Percentiles rank a stretch among this genome's conserved stretches.
phyloP scores from a whole-genome alignment of 257 asterid genomes.

The Datura wrightii region DNA sequence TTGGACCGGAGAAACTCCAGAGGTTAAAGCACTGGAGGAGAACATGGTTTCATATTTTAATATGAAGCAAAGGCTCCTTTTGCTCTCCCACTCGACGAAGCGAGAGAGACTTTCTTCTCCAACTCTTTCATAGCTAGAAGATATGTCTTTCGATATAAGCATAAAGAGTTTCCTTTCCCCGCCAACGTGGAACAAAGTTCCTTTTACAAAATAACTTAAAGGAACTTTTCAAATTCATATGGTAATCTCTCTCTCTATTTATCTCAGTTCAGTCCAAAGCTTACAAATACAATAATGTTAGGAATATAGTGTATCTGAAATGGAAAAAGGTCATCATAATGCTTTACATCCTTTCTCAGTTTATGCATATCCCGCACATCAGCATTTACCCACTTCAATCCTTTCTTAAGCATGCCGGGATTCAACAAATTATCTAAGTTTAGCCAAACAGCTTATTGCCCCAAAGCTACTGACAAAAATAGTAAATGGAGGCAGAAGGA shows the following conservation, averaged over 20 bases:
- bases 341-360: background rate
- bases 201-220: no score
- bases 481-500: background rate
- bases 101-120: no score
- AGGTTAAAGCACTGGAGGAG: conserved; percentile 78
- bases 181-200: no score
- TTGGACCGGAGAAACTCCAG: conserved; percentile 76
- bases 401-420: background rate
- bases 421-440: background rate
- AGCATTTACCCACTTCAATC: background rate
- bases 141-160: no score
- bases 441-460: background rate
- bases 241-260: conserved; percentile 46
- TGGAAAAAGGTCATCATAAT: background rate
- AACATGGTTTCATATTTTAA: conserved; percentile 81
- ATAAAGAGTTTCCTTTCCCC: no score
- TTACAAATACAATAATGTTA: background rate
- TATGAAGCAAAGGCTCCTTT: conserved; percentile 75
- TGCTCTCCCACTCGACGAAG: conserved; percentile 70
- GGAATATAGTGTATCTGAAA: background rate
- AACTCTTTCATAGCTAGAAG: no score
- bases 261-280: background rate
- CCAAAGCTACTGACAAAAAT: background rate
- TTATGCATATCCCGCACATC: background rate
- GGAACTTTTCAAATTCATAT: conserved; percentile 36